Evolutionary conservation across 805 yeast species (phyloP), one percentile per base, ranked within the genome.

Genomic region (Myxozyma sirexii): DNA sequence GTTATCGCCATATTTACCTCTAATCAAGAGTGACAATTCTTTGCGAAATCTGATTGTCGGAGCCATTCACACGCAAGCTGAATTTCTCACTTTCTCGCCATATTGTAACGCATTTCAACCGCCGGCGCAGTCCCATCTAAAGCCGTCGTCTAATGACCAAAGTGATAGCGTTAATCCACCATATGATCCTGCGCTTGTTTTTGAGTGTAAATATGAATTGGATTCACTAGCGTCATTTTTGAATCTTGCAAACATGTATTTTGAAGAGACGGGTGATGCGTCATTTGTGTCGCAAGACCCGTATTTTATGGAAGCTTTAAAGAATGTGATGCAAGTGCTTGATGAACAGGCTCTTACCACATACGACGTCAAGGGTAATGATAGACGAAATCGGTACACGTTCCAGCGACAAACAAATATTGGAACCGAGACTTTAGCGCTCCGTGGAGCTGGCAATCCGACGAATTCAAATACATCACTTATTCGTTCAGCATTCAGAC

Each of bases 31-130:
- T 54, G 94, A 90, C 67, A 64, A 70, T 1, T 59, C 66, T 1
- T 75, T 90, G 53, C 71, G 74, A 59, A 76, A 76, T 33, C 73
- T 90, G 70, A 78, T 90, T 33, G 77, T 75, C 60, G 97, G 97
- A 17, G 96, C 97, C 1, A 87, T 90, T 52, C 80, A 83, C 59
- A 87, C 90, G 24, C 97, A 91, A 72, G 87, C 91, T 0, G 75
- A 79, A 24, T 88, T 81, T 66, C 77, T 90, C 4, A 63, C 75
- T 19, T 76, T 74, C 26, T 82, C 86, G 4, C 96, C 97, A 0
- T 90, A 88, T 72, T 90, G 97, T 73, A 90, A 90, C 73, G 97
- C 97, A 0, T 91, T 89, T 76, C 96, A 90, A 69, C 96, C 97
- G 0, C 97, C 97, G 3, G 33, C 47, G 19, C 59, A 43, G 41